Conservation (phyloP, 1,284 basidiomycete species). For the Trichosporon faecale region DNA sequence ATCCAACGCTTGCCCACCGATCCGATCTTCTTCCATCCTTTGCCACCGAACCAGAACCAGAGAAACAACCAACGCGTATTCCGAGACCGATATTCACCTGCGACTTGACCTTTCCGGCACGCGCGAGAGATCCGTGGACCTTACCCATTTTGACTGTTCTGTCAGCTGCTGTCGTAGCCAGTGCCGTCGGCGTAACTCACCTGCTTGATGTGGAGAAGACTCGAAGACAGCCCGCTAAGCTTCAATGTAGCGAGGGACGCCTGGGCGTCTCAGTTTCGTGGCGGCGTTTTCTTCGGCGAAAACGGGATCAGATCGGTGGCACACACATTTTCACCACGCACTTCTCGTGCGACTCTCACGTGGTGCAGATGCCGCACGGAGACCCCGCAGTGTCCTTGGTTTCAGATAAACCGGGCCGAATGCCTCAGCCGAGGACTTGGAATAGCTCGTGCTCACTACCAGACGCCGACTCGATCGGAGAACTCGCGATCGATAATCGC, state of each 20-base stretch:
- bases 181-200: constrained; percentile 11
- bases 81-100: constrained; percentile 56
- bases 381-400: background rate
- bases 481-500: background rate
- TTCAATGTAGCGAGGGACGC: constrained; percentile 1
- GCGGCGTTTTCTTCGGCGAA: constrained; percentile 8
- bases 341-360: background rate
- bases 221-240: background rate
- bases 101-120: constrained; percentile 99
- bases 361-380: background rate
- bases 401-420: background rate
- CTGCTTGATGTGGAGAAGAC: constrained; percentile 16
- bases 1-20: background rate
- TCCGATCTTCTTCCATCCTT: constrained; percentile 3
- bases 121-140: constrained; percentile 99
- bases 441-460: background rate
- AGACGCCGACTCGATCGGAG: background rate
- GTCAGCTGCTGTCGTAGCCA: constrained; percentile 3
- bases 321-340: background rate
- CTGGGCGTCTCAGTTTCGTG: background rate
- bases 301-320: constrained; percentile 1
- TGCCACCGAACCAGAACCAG: constrained; percentile 6
- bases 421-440: background rate
- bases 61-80: background rate
- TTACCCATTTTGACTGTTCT: constrained; percentile 55